Conservation (phyloP, 2,329 filamentous ascomycete genomes). For the Berkeleyomyces basicola region DNA sequence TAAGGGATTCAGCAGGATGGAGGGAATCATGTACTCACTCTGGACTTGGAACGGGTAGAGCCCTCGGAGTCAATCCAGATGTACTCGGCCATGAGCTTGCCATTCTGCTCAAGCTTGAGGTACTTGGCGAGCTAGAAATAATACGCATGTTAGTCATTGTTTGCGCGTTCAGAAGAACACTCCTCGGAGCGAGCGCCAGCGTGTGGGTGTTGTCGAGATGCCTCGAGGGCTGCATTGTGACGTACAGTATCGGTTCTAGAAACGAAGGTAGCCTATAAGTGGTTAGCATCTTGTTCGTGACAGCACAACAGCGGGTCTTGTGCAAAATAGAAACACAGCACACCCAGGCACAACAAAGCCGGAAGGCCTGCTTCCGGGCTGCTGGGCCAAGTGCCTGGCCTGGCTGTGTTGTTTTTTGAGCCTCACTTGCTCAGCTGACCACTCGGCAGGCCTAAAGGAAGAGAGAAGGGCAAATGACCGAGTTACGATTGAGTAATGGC, state of each 20-base stretch:
- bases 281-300: slow-evolving; percentile 8
- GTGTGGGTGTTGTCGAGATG: neutral
- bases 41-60: slow-evolving; percentile 83
- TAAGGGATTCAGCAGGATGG: slow-evolving; percentile 15
- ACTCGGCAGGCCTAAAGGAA: neutral
- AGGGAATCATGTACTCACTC: slow-evolving; percentile 47
- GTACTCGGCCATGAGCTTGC: slow-evolving; percentile 83
- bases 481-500: neutral
- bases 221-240: neutral
- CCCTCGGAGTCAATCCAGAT: slow-evolving; percentile 84
- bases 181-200: neutral
- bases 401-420: neutral
- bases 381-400: no score
- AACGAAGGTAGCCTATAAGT: slow-evolving; percentile 7
- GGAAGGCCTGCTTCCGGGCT: neutral
- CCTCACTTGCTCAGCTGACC: neutral
- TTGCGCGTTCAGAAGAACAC: neutral
- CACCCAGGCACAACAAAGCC: neutral
- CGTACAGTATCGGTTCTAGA: slow-evolving; percentile 12
- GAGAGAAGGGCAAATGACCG: slow-evolving; percentile 1
- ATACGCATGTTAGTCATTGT: neutral
- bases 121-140: slow-evolving; percentile 68
- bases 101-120: slow-evolving; percentile 77
- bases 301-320: neutral
- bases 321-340: neutral